Conservation (phyloP, 495 filamentous ascomycete genomes). For the Annulohypoxylon moriforme region DNA sequence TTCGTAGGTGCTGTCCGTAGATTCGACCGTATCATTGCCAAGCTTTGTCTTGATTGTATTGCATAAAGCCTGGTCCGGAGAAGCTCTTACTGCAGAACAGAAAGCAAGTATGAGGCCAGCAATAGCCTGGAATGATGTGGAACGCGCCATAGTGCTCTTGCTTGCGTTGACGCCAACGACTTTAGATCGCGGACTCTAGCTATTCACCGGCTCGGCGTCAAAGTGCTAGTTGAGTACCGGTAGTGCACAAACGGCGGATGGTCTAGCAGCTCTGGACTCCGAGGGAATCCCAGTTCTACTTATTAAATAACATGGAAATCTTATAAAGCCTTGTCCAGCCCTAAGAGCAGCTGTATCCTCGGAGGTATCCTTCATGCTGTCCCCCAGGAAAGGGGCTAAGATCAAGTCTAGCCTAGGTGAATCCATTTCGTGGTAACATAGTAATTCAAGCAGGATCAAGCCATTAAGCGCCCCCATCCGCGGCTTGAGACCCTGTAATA, state of each 20-base stretch:
- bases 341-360: conserved; percentile 10
- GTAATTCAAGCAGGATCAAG: conserved; percentile 31
- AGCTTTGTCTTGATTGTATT: conserved; percentile 20
- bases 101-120: conserved; percentile 13
- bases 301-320: conserved; percentile 7
- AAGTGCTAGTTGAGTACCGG: conserved; percentile 30
- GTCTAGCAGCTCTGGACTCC: conserved; percentile 7
- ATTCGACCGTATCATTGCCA: conserved; percentile 26
- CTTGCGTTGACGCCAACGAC: neutral
- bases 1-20: conserved; percentile 21
- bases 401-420: neutral
- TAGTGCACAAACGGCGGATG: neutral
- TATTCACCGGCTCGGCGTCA: conserved; percentile 27
- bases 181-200: conserved; percentile 24
- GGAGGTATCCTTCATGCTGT: conserved; percentile 2
- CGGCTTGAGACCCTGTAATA: conserved; percentile 7
- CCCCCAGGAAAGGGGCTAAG: conserved; percentile 15
- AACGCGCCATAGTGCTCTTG: conserved; percentile 26
- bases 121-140: conserved; percentile 6
- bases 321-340: conserved; percentile 16
- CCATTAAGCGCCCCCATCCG: conserved; percentile 18
- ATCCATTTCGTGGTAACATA: conserved; percentile 23
- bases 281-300: conserved; percentile 17
- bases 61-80: conserved; percentile 28
- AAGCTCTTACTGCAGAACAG: conserved; percentile 17